Percentiles rank a stretch among this genome's conserved stretches.
These are phyloP conservation scores for Cercospora sp. DNA, from an alignment of 2,329 filamentous ascomycete species.

Conservation along the genomic window DNA sequence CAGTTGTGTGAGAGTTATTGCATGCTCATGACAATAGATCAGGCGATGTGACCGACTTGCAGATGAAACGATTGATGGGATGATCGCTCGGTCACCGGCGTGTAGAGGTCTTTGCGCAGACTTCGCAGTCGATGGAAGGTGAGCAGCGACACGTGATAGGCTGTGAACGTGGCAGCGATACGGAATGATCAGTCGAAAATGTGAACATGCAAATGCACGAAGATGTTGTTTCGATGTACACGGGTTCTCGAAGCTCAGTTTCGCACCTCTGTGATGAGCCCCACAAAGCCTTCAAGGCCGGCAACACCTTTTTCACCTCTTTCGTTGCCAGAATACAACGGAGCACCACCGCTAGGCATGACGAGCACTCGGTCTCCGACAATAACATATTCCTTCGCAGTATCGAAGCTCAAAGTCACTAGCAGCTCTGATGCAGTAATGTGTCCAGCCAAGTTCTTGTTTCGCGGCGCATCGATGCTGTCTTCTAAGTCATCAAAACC, in stretches of 20 bases:
- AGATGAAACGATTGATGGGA: neutral
- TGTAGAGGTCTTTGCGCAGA: neutral
- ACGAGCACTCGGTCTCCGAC: slow-evolving; percentile 69
- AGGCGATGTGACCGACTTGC: neutral
- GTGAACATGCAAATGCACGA: neutral
- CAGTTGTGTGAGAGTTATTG: neutral
- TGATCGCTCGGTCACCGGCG: neutral
- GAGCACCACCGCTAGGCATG: slow-evolving; percentile 67
- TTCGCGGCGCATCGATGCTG: slow-evolving; percentile 6
- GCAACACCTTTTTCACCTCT: slow-evolving; percentile 56
- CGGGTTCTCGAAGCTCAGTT: slow-evolving; percentile 32
- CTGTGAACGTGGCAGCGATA: neutral
- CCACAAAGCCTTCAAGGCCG: slow-evolving; percentile 72
- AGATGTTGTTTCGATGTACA: neutral
- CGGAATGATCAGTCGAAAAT: neutral
- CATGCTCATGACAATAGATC: neutral
- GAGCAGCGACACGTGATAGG: neutral
- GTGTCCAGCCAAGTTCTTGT: slow-evolving; percentile 29
- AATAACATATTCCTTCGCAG: slow-evolving; percentile 72
- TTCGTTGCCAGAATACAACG: slow-evolving; percentile 10
- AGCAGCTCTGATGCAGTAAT: slow-evolving; percentile 43
- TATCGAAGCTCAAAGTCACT: slow-evolving; percentile 68
- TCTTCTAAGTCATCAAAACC: slow-evolving; percentile 31
- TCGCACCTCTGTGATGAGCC: slow-evolving; percentile 53
- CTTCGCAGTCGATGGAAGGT: neutral